Conservation (phyloP, 768 basidiomycete species). For the Suillus clintonianus region DNA sequence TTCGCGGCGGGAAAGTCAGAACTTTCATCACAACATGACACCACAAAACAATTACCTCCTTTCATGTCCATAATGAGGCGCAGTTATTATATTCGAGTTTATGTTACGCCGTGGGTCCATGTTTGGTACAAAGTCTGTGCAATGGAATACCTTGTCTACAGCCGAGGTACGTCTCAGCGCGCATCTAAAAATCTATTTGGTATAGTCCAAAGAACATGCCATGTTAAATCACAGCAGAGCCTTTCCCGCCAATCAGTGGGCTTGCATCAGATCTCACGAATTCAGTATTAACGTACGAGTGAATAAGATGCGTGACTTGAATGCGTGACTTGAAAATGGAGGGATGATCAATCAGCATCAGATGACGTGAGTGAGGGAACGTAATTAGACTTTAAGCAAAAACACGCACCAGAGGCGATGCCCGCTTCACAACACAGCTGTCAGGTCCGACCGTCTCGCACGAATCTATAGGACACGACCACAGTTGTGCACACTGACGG, state of each 20-base stretch:
- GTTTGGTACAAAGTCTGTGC: not conserved
- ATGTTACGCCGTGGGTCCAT: slow-evolving; percentile 1
- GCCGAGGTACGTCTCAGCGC: not conserved
- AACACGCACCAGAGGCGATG: slow-evolving; percentile 29
- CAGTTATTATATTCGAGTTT: slow-evolving; percentile 15
- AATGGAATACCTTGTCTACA: not conserved
- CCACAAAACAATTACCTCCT: slow-evolving; percentile 9
- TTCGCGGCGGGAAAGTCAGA: slow-evolving; percentile 4
- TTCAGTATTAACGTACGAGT: not conserved
- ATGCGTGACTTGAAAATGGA: not conserved
- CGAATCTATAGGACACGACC: slow-evolving; percentile 3
- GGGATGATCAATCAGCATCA: slow-evolving; percentile 19
- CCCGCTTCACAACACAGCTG: slow-evolving; percentile 9
- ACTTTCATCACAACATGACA: slow-evolving; percentile 1
- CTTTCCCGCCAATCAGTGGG: not conserved
- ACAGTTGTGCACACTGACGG: slow-evolving; percentile 18
- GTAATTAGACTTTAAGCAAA: slow-evolving; percentile 42
- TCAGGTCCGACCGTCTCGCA: slow-evolving; percentile 17
- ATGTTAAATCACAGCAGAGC: not conserved
- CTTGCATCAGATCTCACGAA: not conserved
- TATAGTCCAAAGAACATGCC: not conserved
- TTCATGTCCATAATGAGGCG: slow-evolving; percentile 16
- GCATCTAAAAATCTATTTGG: not conserved
- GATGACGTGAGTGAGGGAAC: slow-evolving; percentile 33
- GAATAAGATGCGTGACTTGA: not conserved